Conservation (phyloP, 805 yeast species). For the Pichia phayaonensis region DNA sequence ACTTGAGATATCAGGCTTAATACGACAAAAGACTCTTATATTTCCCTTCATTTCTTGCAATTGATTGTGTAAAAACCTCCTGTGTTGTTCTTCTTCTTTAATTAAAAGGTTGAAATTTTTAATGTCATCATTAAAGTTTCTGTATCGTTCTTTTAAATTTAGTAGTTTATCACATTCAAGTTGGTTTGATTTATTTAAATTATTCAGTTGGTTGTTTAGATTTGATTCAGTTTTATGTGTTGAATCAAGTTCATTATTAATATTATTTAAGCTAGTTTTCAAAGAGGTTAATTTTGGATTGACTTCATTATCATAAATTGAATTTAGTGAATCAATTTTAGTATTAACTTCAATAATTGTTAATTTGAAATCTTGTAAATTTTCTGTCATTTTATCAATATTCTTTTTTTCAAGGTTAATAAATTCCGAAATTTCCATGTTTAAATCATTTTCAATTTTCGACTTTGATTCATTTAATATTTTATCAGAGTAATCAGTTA, state of each 20-base stretch:
- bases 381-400: background rate
- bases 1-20: constrained; percentile 47
- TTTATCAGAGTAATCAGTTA: constrained; percentile 3
- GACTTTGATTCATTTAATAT: background rate
- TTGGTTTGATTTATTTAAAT: constrained; percentile 8
- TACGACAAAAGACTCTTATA: constrained; percentile 82
- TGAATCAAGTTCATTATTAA: constrained; percentile 1
- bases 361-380: background rate
- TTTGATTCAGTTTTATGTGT: background rate
- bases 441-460: background rate
- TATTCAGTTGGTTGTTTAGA: background rate
- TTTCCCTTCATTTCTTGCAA: constrained; percentile 88
- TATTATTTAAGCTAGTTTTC: constrained; percentile 3
- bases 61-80: constrained; percentile 62
- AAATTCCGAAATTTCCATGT: background rate
- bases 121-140: constrained; percentile 20
- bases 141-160: constrained; percentile 12
- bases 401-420: background rate
- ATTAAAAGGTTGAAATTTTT: constrained; percentile 22
- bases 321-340: background rate
- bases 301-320: constrained; percentile 1
- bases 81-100: constrained; percentile 23
- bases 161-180: constrained; percentile 2
- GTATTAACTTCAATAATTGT: background rate
- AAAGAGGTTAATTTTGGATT: background rate